Base-by-base conservation (phyloP, 106 monocot genomes). In the Allium sativum region DNA sequence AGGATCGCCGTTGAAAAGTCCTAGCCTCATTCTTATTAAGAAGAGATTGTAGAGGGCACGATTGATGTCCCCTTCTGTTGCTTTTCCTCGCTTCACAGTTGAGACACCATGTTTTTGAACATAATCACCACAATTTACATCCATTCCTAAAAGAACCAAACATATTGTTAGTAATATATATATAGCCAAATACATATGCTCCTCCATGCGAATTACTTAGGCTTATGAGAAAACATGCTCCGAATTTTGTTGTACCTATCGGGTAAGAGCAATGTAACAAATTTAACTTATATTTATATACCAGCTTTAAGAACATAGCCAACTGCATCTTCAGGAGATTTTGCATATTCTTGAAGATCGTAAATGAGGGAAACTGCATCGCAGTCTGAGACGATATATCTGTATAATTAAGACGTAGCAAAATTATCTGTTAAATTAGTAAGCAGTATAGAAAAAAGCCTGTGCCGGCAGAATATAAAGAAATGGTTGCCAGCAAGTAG, bases 11-110 rank as follows among this genome's bases (percentile, higher is more conserved):
- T 84, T 76, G 65, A 79, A 84, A 48, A 64, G 72, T 7, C 84
- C 84, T 4, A 80, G 61, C 55, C 76, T 76, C 84, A 84, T 50
- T 50, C 48, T 31, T 19, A 91, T 52, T 13, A 80, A 46, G 71
- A 96, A 91, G 58, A 91, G 91, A 73, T 96, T 91, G 68, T 68
- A 84, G 5, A 96, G 84, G 16, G 87, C 91, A 57, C 91, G 67
- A 71, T 91, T 58, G 40, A 96, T 78, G 59, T 96, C 91, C 12
- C 53, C 41, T 65, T 82, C 75, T 17, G 80, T 64, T 17, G 91
- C 47, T 55, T 87, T 96, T 10, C 81, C 65, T 66, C 85, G 70
- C 70, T 82, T 63, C 20, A 84, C 12, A 0, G 96, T 87, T 1
- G 44, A 45, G 18, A 9, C 7, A 7, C 15, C 74, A 21, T 96